A percentile compares a stretch with the other conserved stretches of the same genome.
Conservation (phyloP, 2,329 filamentous ascomycete species). For the Raffaelea deltoideospora region DNA sequence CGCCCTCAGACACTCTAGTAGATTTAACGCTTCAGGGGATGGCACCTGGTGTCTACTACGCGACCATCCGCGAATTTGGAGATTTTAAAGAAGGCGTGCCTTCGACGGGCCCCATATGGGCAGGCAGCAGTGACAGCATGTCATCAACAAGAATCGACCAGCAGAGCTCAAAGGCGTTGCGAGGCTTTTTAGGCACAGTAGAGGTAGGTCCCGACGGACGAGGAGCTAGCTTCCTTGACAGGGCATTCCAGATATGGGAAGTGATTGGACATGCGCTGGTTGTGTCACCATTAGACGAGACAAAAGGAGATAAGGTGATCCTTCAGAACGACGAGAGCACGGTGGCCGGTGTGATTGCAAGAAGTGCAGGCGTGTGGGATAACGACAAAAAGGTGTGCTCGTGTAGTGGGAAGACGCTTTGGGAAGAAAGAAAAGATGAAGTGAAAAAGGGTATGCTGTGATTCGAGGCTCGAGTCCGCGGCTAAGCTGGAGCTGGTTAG, state of each 20-base stretch:
- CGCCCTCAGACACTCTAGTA: conserved; percentile 60
- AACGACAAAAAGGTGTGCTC: conserved; percentile 98
- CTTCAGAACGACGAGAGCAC: conserved; percentile 70
- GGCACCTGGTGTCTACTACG: conserved; percentile 64
- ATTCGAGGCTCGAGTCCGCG: no score
- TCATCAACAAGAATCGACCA: conserved; percentile 27
- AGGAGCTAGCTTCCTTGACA: conserved; percentile 69
- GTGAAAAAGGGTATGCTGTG: conserved; percentile 79
- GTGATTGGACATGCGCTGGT: conserved; percentile 89
- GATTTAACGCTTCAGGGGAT: conserved; percentile 80
- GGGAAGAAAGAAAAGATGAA: conserved; percentile 91
- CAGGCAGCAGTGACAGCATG: conserved; percentile 21
- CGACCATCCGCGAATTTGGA: conserved; percentile 72
- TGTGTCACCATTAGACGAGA: conserved; percentile 51
- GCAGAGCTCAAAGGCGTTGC: no score
- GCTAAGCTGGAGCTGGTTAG: no score
- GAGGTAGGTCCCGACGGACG: conserved; percentile 61
- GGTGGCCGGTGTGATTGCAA: conserved; percentile 81
- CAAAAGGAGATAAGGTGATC: conserved; percentile 34
- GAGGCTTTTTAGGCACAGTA: conserved; percentile 59
- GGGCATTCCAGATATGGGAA: conserved; percentile 81
- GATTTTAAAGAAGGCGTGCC: conserved; percentile 73
- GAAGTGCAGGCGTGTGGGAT: conserved; percentile 96
- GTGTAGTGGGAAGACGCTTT: conserved; percentile 93
- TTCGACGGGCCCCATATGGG: conserved; percentile 74